phyloP scores from a whole-genome alignment of 164 flowering plant genomes.

The Nymphaea thermarum region DNA sequence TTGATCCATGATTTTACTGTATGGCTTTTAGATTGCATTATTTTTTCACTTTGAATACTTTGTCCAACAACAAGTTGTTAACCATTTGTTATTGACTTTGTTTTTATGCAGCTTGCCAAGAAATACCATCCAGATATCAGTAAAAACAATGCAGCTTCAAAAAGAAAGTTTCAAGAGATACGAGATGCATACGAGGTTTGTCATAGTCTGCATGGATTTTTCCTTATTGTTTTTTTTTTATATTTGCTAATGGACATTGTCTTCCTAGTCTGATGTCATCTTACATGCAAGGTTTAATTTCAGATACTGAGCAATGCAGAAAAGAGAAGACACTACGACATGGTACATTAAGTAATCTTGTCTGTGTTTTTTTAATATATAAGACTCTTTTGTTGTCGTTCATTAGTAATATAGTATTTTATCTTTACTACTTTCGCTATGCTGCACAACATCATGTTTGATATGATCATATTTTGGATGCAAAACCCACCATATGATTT shows the following conservation, averaged over 20 bases:
- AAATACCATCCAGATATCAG: conserved; percentile 94
- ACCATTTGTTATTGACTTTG: background rate
- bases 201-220: background rate
- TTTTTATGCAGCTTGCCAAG: conserved; percentile 76
- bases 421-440: too few relatives aligned
- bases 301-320: conserved; percentile 70
- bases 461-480: too few relatives aligned
- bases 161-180: conserved; percentile 90
- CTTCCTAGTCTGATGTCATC: conserved; percentile 6
- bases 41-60: too few relatives aligned
- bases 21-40: background rate
- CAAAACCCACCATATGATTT: too few relatives aligned
- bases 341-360: conserved; percentile 23
- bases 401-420: too few relatives aligned
- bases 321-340: conserved; percentile 66
- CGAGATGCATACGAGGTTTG: conserved; percentile 93
- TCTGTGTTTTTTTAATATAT: background rate
- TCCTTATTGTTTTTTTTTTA: background rate
- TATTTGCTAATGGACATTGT: background rate
- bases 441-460: too few relatives aligned
- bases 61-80: too few relatives aligned
- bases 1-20: background rate
- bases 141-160: conserved; percentile 67
- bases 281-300: conserved; percentile 25
- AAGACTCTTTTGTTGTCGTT: too few relatives aligned